Conservation (phyloP, 2,329 filamentous ascomycete genomes). For the Botrytis pseudocinerea region DNA sequence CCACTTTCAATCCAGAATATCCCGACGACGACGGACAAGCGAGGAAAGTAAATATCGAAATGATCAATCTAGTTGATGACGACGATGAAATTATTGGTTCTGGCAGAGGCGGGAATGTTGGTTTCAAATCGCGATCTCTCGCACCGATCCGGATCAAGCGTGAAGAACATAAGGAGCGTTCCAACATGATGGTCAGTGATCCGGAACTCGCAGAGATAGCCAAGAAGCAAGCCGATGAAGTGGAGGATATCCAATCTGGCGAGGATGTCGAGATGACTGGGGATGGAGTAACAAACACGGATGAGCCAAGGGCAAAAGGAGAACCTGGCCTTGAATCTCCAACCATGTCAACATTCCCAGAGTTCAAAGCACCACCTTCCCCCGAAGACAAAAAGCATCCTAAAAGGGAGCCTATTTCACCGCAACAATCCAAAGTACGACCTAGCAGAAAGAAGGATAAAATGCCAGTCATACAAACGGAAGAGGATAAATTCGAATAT, state of each 20-base stretch:
- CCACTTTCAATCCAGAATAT: slow-evolving; percentile 34
- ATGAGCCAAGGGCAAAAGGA: slow-evolving; percentile 1
- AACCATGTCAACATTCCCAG: slow-evolving; percentile 13
- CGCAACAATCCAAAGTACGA: slow-evolving; percentile 5
- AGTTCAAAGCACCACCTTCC: slow-evolving; percentile 16
- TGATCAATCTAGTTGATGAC: slow-evolving; percentile 34
- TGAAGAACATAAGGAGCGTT: slow-evolving; percentile 38
- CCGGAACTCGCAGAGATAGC: slow-evolving; percentile 24
- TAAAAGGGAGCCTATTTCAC: slow-evolving; percentile 14
- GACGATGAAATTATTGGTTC: slow-evolving; percentile 27
- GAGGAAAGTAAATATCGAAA: slow-evolving; percentile 38
- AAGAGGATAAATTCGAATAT: slow-evolving; percentile 54
- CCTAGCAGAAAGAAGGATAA: slow-evolving; percentile 9
- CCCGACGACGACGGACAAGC: slow-evolving; percentile 33
- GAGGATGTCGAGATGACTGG: slow-evolving; percentile 10
- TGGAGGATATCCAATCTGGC: slow-evolving; percentile 2
- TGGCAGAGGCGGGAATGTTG: slow-evolving; percentile 25
- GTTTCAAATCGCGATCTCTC: slow-evolving; percentile 27
- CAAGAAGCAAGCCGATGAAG: slow-evolving; percentile 24
- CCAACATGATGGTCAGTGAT: slow-evolving; percentile 32
- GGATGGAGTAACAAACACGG: background rate
- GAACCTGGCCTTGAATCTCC: slow-evolving; percentile 19
- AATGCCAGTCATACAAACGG: slow-evolving; percentile 50
- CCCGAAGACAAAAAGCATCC: slow-evolving; percentile 19
- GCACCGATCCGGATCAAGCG: slow-evolving; percentile 38